Evolutionary conservation across 805 yeast species (phyloP).

Genomic region (Metschnikowia continentalis): DNA sequence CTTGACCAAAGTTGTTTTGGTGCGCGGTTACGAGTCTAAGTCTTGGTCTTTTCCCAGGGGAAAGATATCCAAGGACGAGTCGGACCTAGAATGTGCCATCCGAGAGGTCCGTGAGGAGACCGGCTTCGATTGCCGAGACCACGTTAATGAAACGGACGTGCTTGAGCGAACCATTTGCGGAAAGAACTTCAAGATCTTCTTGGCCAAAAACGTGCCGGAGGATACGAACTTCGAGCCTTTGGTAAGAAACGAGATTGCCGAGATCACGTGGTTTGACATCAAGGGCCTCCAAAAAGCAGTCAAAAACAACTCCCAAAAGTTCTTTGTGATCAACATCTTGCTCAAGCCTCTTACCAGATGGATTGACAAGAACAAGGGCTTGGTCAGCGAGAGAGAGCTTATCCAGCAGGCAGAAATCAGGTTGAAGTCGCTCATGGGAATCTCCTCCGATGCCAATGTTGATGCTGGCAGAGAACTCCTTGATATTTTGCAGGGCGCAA

Average conservation of each 20-base stretch:
- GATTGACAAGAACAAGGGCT: constrained; percentile 50
- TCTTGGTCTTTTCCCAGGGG: constrained; percentile 98
- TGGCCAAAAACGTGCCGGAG: constrained; percentile 75
- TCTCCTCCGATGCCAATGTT: constrained; percentile 33
- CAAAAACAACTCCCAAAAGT: constrained; percentile 35
- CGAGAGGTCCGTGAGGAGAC: constrained; percentile 93
- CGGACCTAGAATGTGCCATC: constrained; percentile 82
- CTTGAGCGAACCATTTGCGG: constrained; percentile 79
- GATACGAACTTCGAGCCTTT: constrained; percentile 70
- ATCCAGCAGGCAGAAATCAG: constrained; percentile 60
- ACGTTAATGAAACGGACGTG: constrained; percentile 64
- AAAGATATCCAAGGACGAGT: constrained; percentile 89
- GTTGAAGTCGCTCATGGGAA: constrained; percentile 61
- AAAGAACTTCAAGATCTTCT: constrained; percentile 79
- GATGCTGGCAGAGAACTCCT: constrained; percentile 80
- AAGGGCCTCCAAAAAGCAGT: constrained; percentile 39
- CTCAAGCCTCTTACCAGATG: constrained; percentile 50
- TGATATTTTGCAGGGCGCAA: constrained; percentile 49
- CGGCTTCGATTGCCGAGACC: constrained; percentile 75
- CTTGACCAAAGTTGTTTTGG: constrained; percentile 68
- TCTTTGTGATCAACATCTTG: constrained; percentile 46
- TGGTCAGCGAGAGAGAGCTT: constrained; percentile 50
- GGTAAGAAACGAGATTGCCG: constrained; percentile 83
- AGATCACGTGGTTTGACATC: constrained; percentile 74
- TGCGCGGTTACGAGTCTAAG: constrained; percentile 75